Evolutionary conservation across 2,329 filamentous ascomycete species (phyloP), one percentile per base, ranked within the genome.

Genomic region (Phialemoniopsis sp.): DNA sequence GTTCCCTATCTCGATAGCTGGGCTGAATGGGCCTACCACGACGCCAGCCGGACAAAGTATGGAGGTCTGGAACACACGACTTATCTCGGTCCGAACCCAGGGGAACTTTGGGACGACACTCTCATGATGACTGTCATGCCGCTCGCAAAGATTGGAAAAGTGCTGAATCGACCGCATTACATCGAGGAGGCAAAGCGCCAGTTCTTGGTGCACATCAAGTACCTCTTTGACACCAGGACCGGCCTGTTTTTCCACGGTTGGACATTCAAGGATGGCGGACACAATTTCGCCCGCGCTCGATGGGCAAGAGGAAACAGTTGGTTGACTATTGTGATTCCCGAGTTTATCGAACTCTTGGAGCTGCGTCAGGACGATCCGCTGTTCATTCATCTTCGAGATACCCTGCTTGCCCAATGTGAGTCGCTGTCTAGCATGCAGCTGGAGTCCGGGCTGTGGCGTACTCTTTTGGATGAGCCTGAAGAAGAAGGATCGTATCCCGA

Each of bases 81-180:
- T 1, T 89, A 89, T 50, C 62, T 82, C 26, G 73, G 78, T 3
- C 72, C 76, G 46, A 89, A 91, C 59, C 71, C 80, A 45, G 74
- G 87, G 57, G 83, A 90, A 64, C 70, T 90, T 16, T 91, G 87
- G 87, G 87, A 89, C 49, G 87, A 91, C 57, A 91, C 87, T 6
- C 70, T 91, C 33, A 90, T 91, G 86, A 91, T 91, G 87, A 89
- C 85, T 1, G 86, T 89, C 6, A 66, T 90, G 61, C 87, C 87
- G 2, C 69, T 90, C 14, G 85, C 85, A 14, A 90, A 90, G 66
- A 89, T 89, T 44, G 87, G 87, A 1, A 72, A 81, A 40, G 67
- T 89, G 4, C 72, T 91, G 3, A 69, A 76, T 44, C 68, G 85
- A 2, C 82, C 83, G 0, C 75, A 85, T 48, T 91, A 91, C 55